phyloP scores from a whole-genome alignment of 2,329 filamentous ascomycete genomes.

The Anthostomella pinea region DNA sequence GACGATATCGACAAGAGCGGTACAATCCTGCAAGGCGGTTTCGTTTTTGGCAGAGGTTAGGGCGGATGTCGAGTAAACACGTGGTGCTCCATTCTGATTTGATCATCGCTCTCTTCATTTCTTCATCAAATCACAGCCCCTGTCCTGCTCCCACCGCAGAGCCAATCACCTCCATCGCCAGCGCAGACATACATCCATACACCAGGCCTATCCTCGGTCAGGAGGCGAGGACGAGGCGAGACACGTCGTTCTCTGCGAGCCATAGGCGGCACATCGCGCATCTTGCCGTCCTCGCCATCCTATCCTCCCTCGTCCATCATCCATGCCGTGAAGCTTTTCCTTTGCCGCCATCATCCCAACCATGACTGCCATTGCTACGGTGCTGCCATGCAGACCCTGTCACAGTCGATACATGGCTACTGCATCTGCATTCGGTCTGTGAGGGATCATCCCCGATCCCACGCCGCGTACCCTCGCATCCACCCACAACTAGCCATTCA shows the following conservation, averaged over 20 bases:
- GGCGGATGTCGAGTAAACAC: conserved; percentile 29
- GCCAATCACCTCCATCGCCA: conserved; percentile 22
- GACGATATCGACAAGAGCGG: too few relatives aligned
- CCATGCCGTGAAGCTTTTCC: conserved; percentile 9
- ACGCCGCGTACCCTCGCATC: too few relatives aligned
- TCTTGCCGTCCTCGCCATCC: background rate
- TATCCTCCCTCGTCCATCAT: background rate
- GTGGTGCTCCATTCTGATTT: conserved; percentile 21
- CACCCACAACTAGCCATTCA: background rate
- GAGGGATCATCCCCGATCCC: conserved; percentile 22
- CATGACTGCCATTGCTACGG: too few relatives aligned
- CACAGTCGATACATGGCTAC: too few relatives aligned
- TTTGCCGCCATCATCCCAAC: conserved; percentile 23
- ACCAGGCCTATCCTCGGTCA: conserved; percentile 21
- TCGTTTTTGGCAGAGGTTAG: conserved; percentile 23
- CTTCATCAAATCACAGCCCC: conserved; percentile 8
- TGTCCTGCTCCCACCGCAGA: conserved; percentile 13
- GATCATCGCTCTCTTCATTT: conserved; percentile 13
- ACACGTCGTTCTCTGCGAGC: conserved; percentile 24
- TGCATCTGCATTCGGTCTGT: conserved; percentile 21
- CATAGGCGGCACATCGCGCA: conserved; percentile 4
- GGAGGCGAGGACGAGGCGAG: conserved; percentile 24
- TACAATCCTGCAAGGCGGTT: too few relatives aligned
- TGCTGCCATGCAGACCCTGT: conserved; percentile 20
- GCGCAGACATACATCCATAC: conserved; percentile 20